phyloP scores from a whole-genome alignment of 179 eudicot species.

The Carnegiea gigantea region DNA sequence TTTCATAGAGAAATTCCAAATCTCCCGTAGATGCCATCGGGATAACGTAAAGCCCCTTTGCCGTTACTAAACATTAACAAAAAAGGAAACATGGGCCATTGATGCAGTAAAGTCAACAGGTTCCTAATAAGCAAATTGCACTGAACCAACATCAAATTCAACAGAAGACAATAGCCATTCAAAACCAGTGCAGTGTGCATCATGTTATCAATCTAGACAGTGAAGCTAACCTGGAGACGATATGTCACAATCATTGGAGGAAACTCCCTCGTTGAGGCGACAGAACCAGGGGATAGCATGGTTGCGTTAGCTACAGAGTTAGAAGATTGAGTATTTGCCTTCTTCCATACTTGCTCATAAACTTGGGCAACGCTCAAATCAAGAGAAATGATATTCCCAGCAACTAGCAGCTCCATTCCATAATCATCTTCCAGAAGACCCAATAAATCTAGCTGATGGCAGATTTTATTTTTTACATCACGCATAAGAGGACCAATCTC shows the following conservation, averaged over 20 bases:
- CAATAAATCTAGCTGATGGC: conserved; percentile 88
- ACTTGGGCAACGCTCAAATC: conserved; percentile 90
- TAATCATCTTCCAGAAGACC: conserved; percentile 97
- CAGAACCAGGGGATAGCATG: conserved; percentile 54
- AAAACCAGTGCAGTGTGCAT: not conserved
- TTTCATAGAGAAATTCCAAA: not conserved
- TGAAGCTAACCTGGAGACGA: conserved; percentile 83
- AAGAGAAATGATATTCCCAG: conserved; percentile 96
- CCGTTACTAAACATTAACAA: not conserved
- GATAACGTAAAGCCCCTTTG: not conserved
- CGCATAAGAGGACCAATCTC: conserved; percentile 99
- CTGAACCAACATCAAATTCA: not conserved
- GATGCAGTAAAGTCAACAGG: not conserved
- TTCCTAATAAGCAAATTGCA: not conserved
- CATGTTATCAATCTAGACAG: not conserved
- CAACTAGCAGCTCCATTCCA: conserved; percentile 96
- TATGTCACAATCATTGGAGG: conserved; percentile 99
- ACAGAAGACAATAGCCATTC: not conserved
- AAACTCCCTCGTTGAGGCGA: conserved; percentile 62
- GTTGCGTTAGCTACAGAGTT: conserved; percentile 49
- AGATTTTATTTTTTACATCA: conserved; percentile 98
- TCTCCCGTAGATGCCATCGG: not conserved
- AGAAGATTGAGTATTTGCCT: conserved; percentile 72
- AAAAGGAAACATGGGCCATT: not conserved
- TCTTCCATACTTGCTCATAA: conserved; percentile 97